A percentile compares a stretch with the other conserved stretches of the same genome.
These are phyloP conservation scores for Daedaleopsis sinensis DNA, from an alignment of 768 basidiomycete genomes.

Conservation along the genomic window DNA sequence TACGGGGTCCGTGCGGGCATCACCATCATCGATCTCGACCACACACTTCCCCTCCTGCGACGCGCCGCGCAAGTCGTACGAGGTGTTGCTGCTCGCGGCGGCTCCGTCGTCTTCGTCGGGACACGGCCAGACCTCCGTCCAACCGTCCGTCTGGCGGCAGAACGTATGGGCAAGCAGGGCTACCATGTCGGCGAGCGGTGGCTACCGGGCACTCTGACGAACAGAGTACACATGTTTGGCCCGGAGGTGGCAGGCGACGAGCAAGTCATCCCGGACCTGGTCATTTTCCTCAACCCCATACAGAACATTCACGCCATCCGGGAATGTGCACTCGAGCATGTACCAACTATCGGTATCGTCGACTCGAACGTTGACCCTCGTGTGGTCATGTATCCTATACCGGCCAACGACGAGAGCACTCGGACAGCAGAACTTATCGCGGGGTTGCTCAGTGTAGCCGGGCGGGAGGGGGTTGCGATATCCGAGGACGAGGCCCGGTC, in stretches of 20 bases:
- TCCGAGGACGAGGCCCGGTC: constrained; percentile 31
- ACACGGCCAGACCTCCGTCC: constrained; percentile 79
- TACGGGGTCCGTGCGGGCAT: constrained; percentile 90
- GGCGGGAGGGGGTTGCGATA: constrained; percentile 69
- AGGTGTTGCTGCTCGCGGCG: constrained; percentile 77
- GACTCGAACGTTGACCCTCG: constrained; percentile 97
- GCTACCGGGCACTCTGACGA: constrained; percentile 95
- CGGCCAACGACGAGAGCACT: constrained; percentile 95
- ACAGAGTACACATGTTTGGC: constrained; percentile 77
- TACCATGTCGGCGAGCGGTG: constrained; percentile 88
- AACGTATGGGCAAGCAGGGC: constrained; percentile 77
- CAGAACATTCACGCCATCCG: constrained; percentile 84
- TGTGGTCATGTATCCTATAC: constrained; percentile 96
- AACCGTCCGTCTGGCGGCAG: constrained; percentile 76
- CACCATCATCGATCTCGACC: constrained; percentile 93
- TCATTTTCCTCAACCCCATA: constrained; percentile 89
- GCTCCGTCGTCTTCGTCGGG: constrained; percentile 89
- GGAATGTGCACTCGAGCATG: constrained; percentile 86
- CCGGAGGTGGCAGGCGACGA: constrained; percentile 51
- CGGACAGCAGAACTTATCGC: constrained; percentile 90
- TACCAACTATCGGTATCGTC: constrained; percentile 93
- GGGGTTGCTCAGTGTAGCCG: constrained; percentile 89
- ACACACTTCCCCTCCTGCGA: constrained; percentile 88
- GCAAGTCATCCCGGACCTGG: constrained; percentile 80
- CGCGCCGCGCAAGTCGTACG: constrained; percentile 89